Evolutionary conservation across 2,329 filamentous ascomycete genomes (phyloP).

Genomic region (Fusarium graminum): DNA sequence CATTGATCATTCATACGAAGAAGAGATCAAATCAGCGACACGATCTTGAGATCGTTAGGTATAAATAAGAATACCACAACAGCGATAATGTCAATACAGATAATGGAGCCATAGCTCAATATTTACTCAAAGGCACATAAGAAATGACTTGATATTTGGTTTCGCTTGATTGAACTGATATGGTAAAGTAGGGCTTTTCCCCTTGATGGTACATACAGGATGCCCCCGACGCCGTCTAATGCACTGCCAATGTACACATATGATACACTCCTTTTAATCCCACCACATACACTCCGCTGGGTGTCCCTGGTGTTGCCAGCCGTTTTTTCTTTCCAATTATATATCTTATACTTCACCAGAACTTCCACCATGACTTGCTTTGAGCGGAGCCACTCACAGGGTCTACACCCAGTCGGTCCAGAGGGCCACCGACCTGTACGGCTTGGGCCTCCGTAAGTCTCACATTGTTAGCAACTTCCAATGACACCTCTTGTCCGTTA

Average conservation of each 20-base stretch:
- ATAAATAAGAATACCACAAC: constrained; percentile 32
- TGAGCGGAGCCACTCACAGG: constrained; percentile 45
- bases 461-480: constrained; percentile 54
- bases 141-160: constrained; percentile 7
- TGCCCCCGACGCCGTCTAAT: constrained; percentile 60
- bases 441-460: constrained; percentile 56
- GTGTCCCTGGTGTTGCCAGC: constrained; percentile 16
- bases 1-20: constrained; percentile 13
- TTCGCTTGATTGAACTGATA: constrained; percentile 48
- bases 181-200: constrained; percentile 51
- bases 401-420: constrained; percentile 64
- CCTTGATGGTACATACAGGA: constrained; percentile 53
- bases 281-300: constrained; percentile 39
- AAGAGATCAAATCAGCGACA: constrained; percentile 30
- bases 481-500: constrained; percentile 30
- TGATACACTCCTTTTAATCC: constrained; percentile 55
- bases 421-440: constrained; percentile 63
- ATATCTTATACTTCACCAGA: constrained; percentile 49
- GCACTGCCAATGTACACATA: constrained; percentile 61
- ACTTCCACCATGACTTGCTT: constrained; percentile 68
- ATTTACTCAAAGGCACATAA: background rate
- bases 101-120: constrained; percentile 20
- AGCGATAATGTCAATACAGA: constrained; percentile 36
- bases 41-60: constrained; percentile 28
- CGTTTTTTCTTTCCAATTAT: constrained; percentile 40